Conservation (phyloP, 345 rosid genomes). For the Anastatica hierochuntica region DNA sequence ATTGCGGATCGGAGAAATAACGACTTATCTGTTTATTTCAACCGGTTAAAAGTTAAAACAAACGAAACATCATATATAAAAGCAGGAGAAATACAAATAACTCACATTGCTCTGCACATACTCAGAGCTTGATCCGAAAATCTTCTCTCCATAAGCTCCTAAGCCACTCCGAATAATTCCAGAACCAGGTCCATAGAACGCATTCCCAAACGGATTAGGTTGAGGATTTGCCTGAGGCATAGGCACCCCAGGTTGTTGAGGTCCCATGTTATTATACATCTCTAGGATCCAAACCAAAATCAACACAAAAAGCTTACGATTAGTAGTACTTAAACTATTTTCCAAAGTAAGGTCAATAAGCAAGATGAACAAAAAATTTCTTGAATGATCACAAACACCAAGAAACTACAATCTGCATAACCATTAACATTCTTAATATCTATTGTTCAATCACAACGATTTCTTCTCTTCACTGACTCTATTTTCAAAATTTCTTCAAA, state of each 20-base stretch:
- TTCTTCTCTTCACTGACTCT: too few relatives aligned
- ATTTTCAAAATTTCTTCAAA: too few relatives aligned
- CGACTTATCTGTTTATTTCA: slow-evolving; percentile 57
- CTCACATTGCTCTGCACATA: slow-evolving; percentile 99
- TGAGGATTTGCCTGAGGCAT: slow-evolving; percentile 57
- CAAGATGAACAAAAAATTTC: too few relatives aligned
- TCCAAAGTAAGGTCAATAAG: too few relatives aligned
- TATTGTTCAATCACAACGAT: too few relatives aligned
- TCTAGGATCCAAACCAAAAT: slow-evolving; percentile 24
- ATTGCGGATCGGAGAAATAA: slow-evolving; percentile 90
- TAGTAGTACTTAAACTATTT: too few relatives aligned
- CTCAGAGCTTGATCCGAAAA: slow-evolving; percentile 89
- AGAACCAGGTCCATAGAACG: slow-evolving; percentile 91
- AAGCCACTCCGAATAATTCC: slow-evolving; percentile 81
- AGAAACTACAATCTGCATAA: too few relatives aligned
- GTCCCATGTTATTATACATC: slow-evolving; percentile 69
- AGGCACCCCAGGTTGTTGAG: slow-evolving; percentile 65
- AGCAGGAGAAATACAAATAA: not conserved
- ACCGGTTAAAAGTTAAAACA: too few relatives aligned
- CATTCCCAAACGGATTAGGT: slow-evolving; percentile 79
- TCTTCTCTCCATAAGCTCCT: slow-evolving; percentile 90
- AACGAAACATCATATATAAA: not conserved
- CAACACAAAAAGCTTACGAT: slow-evolving; percentile 1
- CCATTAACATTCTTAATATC: too few relatives aligned
- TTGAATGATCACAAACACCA: too few relatives aligned